These are phyloP conservation scores for Aspergillus candidus DNA, from an alignment of 2,329 filamentous ascomycete genomes.

Conservation along the genomic window DNA sequence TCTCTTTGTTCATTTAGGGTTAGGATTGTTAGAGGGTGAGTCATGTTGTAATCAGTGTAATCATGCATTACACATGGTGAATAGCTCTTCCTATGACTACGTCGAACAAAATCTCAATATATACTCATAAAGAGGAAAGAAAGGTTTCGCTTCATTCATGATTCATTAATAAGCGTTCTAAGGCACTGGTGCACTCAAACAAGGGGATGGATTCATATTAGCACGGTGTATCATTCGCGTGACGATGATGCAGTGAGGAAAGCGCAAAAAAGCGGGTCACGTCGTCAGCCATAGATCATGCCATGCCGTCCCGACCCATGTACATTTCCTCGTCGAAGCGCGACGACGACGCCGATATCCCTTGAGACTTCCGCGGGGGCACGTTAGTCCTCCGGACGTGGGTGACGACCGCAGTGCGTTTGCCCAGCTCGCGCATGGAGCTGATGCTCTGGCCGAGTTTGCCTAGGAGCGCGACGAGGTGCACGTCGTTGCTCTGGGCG, in stretches of 20 bases:
- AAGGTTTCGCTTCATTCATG: not conserved
- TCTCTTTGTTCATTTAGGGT: constrained; percentile 11
- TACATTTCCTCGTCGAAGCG: constrained; percentile 25
- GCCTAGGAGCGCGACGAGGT: constrained; percentile 69
- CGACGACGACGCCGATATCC: constrained; percentile 17
- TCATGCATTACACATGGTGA: no score
- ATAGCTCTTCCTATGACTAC: no score
- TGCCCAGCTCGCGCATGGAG: constrained; percentile 65
- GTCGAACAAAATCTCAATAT: no score
- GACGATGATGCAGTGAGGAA: not conserved
- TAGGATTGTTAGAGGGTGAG: not conserved
- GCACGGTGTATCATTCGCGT: no score
- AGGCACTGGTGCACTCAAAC: no score
- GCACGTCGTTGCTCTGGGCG: constrained; percentile 77
- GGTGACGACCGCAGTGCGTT: constrained; percentile 63
- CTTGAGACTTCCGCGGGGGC: constrained; percentile 17
- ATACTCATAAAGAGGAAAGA: no score
- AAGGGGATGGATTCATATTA: no score
- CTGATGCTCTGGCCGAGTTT: constrained; percentile 67
- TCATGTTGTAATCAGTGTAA: no score
- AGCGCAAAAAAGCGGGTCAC: not conserved
- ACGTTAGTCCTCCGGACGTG: constrained; percentile 16
- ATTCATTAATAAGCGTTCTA: not conserved
- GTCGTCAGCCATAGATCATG: constrained; percentile 4
- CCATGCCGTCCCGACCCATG: constrained; percentile 12